Conservation (phyloP, 495 filamentous ascomycete species). For the Cudoniella acicularis region DNA sequence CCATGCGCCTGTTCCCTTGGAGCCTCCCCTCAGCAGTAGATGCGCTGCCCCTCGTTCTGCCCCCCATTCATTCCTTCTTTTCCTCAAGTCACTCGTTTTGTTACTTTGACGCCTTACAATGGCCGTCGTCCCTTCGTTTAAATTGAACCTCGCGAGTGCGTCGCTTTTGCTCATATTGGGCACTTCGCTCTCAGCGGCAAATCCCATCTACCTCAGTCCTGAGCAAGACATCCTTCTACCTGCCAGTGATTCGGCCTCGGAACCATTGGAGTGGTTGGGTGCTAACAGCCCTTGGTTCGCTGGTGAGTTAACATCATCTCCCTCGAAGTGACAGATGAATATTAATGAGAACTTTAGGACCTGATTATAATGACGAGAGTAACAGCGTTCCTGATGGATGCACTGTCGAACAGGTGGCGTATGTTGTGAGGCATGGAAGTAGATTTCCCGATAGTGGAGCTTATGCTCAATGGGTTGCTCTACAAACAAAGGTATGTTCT, state of each 20-base stretch:
- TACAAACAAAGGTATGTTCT: slow-evolving; percentile 38
- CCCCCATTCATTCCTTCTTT: not conserved
- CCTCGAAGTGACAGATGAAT: not conserved
- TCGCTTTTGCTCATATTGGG: not conserved
- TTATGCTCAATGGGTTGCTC: slow-evolving; percentile 45
- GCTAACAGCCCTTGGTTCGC: slow-evolving; percentile 53
- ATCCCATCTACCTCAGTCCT: slow-evolving; percentile 16
- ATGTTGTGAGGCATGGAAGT: slow-evolving; percentile 52
- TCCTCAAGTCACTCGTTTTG: not conserved
- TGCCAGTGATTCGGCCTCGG: slow-evolving; percentile 27
- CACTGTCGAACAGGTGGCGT: slow-evolving; percentile 50
- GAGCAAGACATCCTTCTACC: slow-evolving; percentile 38
- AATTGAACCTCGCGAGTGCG: not conserved
- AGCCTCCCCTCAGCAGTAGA: not conserved
- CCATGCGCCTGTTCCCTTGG: not conserved
- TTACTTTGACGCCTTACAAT: not conserved
- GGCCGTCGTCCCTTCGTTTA: not conserved
- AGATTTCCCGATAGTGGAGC: slow-evolving; percentile 53
- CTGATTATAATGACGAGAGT: slow-evolving; percentile 50
- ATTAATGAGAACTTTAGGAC: slow-evolving; percentile 29
- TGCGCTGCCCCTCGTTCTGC: not conserved
- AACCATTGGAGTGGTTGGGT: slow-evolving; percentile 45
- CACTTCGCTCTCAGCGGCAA: not conserved
- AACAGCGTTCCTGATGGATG: slow-evolving; percentile 46
- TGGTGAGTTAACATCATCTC: slow-evolving; percentile 26